Percentiles rank a stretch among this genome's conserved stretches.
These are phyloP conservation scores for slime mould (Dictyostelium discoideum) DNA, from an alignment of 78 protist species.

Conservation along the genomic window dicty_2.7 NC_007088.5:3310501-3311000, in stretches of 20 bases:
- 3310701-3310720: background rate
- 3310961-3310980: slow-evolving; percentile 89
- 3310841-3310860: background rate
- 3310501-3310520: too few species aligned
- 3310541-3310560: too few species aligned
- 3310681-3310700: too few species aligned
- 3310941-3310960: slow-evolving; percentile 10
- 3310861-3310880: background rate
- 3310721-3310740: background rate
- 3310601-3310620: too few species aligned
- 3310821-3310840: background rate
- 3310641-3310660: too few species aligned
- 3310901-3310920: slow-evolving; percentile 23
- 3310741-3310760: background rate
- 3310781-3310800: background rate
- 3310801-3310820: background rate
- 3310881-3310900: too few species aligned
- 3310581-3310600: too few species aligned
- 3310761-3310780: background rate
- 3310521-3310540: too few species aligned
- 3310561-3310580: too few species aligned
- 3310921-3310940: background rate
- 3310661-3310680: too few species aligned
- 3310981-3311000: slow-evolving; percentile 83
- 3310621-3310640: too few species aligned